A percentile compares a stretch with the other conserved stretches of the same genome.
Conservation (phyloP, 2,329 filamentous ascomycete species). For the Stromatinia cepivora region DNA sequence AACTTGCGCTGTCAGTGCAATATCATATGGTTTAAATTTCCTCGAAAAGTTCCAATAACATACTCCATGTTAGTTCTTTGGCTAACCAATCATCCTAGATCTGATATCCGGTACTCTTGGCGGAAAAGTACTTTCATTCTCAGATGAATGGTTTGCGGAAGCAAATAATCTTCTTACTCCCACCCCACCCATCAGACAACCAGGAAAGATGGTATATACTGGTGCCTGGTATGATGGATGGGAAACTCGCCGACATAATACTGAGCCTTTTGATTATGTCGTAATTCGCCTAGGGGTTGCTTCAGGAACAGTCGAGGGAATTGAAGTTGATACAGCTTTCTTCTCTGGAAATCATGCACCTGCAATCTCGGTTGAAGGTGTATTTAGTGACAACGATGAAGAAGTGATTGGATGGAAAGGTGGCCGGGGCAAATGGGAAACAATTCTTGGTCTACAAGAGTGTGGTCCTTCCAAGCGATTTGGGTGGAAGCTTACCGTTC, state of each 20-base stretch:
- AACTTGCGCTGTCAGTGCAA: background rate
- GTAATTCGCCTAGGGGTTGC: constrained; percentile 66
- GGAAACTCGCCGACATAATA: constrained; percentile 68
- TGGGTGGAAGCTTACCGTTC: constrained; percentile 64
- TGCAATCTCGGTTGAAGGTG: constrained; percentile 74
- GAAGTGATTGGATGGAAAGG: constrained; percentile 65
- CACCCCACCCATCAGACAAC: constrained; percentile 61
- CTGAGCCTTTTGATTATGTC: constrained; percentile 65
- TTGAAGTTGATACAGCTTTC: constrained; percentile 79
- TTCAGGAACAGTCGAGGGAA: constrained; percentile 69
- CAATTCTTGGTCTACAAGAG: constrained; percentile 66
- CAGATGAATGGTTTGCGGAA: constrained; percentile 69
- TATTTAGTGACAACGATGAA: constrained; percentile 65
- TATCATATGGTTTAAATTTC: background rate
- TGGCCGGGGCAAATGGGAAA: constrained; percentile 64
- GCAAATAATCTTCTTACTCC: constrained; percentile 64
- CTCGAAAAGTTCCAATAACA: background rate
- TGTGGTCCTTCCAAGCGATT: constrained; percentile 74
- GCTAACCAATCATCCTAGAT: constrained; percentile 47
- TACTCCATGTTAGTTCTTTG: background rate
- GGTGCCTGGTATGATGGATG: constrained; percentile 72
- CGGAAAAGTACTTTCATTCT: constrained; percentile 64
- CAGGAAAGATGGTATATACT: constrained; percentile 67
- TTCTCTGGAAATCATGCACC: constrained; percentile 84
- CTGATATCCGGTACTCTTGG: constrained; percentile 61